Percentiles rank a stretch among this genome's conserved stretches.
phyloP scores from a whole-genome alignment of 2,329 filamentous ascomycete species.

The Colletotrichum gloeosporioides region DNA sequence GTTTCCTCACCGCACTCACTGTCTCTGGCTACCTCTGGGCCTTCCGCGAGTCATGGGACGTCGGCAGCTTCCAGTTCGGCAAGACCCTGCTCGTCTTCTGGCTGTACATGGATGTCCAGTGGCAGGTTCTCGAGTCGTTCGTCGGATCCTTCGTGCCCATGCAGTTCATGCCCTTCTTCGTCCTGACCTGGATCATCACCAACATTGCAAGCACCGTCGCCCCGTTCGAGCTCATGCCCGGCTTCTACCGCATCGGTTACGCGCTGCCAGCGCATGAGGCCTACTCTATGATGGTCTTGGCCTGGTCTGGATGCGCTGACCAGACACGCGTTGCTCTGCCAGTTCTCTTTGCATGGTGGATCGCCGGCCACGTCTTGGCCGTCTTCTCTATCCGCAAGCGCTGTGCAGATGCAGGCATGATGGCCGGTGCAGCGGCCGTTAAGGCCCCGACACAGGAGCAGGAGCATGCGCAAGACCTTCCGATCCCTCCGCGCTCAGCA shows the following conservation, averaged over 20 bases:
- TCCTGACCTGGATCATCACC: constrained; percentile 46
- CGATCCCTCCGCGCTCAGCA: not conserved
- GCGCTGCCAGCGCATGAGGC: constrained; percentile 37
- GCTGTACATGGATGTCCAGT: constrained; percentile 47
- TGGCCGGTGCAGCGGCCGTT: not conserved
- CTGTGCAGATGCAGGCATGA: not conserved
- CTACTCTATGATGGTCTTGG: constrained; percentile 41
- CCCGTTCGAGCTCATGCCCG: constrained; percentile 41
- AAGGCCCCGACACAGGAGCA: not conserved
- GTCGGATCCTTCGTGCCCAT: constrained; percentile 33
- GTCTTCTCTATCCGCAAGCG: constrained; percentile 29
- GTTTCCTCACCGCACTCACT: constrained; percentile 39
- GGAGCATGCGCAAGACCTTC: not conserved
- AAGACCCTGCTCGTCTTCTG: constrained; percentile 36
- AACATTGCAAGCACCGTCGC: constrained; percentile 42
- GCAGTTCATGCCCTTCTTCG: constrained; percentile 43
- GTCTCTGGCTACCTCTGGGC: constrained; percentile 49
- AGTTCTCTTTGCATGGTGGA: constrained; percentile 45
- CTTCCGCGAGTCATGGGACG: constrained; percentile 45
- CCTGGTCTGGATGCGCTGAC: constrained; percentile 49
- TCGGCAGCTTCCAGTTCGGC: constrained; percentile 33
- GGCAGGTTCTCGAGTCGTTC: constrained; percentile 42
- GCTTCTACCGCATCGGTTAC: constrained; percentile 45
- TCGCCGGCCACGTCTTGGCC: constrained; percentile 29
- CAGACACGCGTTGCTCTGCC: constrained; percentile 43